phyloP scores from a whole-genome alignment of 2,329 filamentous ascomycete genomes.

The Alternaria novae-zelandiae region DNA sequence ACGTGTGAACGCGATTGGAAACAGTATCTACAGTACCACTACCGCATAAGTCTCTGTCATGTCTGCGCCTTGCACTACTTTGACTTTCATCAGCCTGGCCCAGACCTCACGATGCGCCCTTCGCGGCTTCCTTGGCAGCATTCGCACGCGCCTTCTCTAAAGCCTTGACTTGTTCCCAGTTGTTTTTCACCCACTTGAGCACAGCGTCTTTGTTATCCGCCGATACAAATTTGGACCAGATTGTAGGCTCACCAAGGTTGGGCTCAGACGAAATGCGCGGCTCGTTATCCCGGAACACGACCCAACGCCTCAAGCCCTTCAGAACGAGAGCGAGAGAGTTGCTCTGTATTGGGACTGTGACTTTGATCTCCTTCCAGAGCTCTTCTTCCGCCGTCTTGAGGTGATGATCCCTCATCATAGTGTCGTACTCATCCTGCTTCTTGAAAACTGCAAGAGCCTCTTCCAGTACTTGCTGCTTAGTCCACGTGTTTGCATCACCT shows the following conservation, averaged over 20 bases:
- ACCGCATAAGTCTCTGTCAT: not conserved
- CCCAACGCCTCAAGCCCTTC: constrained; percentile 45
- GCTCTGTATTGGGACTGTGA: constrained; percentile 30
- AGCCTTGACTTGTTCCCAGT: constrained; percentile 40
- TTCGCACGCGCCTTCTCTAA: constrained; percentile 36
- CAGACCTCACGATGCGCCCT: not conserved
- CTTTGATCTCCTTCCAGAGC: constrained; percentile 57
- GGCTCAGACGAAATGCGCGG: constrained; percentile 25
- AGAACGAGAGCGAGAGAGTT: constrained; percentile 32
- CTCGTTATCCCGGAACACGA: constrained; percentile 32
- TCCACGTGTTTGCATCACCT: constrained; percentile 21
- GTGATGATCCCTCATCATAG: constrained; percentile 48
- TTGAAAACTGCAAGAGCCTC: constrained; percentile 63
- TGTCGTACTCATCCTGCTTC: constrained; percentile 54
- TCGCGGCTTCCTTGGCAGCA: constrained; percentile 18
- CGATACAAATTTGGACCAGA: constrained; percentile 30
- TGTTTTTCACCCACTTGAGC: constrained; percentile 37
- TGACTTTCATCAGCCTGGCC: not conserved
- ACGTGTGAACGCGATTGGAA: not conserved
- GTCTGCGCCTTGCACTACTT: not conserved
- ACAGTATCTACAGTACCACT: not conserved
- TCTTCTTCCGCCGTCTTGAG: constrained; percentile 44
- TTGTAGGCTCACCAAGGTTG: constrained; percentile 16
- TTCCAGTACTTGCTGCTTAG: constrained; percentile 56
- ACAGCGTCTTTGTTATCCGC: constrained; percentile 16